Evolutionary conservation across 352 stramenopile species (phyloP), one percentile per base, ranked within the genome.

Genomic region (Pythium apleroticum): DNA sequence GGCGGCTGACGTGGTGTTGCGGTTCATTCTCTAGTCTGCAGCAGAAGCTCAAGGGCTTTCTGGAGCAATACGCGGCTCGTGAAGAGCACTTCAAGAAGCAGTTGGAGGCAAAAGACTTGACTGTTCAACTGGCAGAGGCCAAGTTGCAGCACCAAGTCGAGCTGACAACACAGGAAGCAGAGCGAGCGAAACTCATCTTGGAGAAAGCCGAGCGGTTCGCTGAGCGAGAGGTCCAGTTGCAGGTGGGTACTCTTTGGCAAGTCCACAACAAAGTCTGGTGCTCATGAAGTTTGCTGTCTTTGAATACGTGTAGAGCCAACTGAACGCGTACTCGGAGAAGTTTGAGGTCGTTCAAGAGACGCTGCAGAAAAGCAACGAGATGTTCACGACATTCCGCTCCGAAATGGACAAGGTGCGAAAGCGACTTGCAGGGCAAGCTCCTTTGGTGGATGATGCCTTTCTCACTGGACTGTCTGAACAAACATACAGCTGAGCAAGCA

Each of bases 81-180:
- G 87, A 96, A 73, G 87, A 96, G 66, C 81, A 96, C 31, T 96
- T 94, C 56, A 72, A 89, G 50, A 81, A 84, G 50, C 87, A 96
- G 53, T 60, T 96, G 12, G 80, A 96, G 70, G 82, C 87, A 9
- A 96, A 96, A 58, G 80, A 93, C 60, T 56, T 96, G 22, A 88
- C 77, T 1, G 72, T 93, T 2, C 87, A 96, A 50, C 74, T 96
- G 12, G 83, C 83, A 6, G 87, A 96, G 56, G 86, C 85, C 11
- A 94, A 93, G 60, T 59, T 96, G 61, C 69, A 83, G 69, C 87
- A 93, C 52, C 87, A 96, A 59, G 65, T 88, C 12, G 84, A 92
- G 27, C 60, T 96, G 37, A 93, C 87, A 2, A 68, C 72, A 15
- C 81, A 78, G 14, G 85, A 96, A 58, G 63, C 78, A 0, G 81